Conservation (phyloP, 129 eudicot genomes). For the Lactuca sativa region DNA sequence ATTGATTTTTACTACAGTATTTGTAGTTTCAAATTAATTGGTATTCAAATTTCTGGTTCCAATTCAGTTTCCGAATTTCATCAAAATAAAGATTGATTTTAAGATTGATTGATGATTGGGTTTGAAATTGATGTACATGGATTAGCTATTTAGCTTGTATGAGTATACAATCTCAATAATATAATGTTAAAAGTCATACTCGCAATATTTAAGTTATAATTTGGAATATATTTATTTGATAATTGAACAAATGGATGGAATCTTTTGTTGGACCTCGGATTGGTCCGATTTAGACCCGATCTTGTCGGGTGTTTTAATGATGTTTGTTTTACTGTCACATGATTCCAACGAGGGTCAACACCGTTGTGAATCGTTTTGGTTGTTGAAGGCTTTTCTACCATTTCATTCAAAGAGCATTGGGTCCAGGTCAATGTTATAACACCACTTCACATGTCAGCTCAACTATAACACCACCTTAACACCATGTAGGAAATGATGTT, state of each 20-base stretch:
- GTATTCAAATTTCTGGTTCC: not conserved
- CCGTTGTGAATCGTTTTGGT: too few species aligned
- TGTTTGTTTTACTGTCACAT: not conserved
- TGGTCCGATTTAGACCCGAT: not conserved
- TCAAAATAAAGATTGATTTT: slow-evolving; percentile 18
- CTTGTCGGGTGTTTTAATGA: not conserved
- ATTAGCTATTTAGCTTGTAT: slow-evolving; percentile 23
- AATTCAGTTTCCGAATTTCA: slow-evolving; percentile 14
- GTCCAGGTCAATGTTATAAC: too few species aligned
- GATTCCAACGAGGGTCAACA: not conserved
- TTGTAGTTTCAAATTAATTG: slow-evolving; percentile 13
- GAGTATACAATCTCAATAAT: slow-evolving; percentile 5
- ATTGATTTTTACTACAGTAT: not conserved
- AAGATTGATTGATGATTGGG: slow-evolving; percentile 22
- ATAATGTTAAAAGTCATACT: not conserved
- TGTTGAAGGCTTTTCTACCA: too few species aligned
- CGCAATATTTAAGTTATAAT: not conserved
- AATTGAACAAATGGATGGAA: too few species aligned
- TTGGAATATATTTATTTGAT: too few species aligned
- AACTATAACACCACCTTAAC: too few species aligned
- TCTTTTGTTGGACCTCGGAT: not conserved
- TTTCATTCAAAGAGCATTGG: too few species aligned
- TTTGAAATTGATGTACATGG: slow-evolving; percentile 24
- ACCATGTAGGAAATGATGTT: too few species aligned
- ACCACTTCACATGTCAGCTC: too few species aligned